A percentile compares a stretch with the other conserved stretches of the same genome.
Evolutionary conservation across 2,329 filamentous ascomycete species (phyloP).

Genomic region (Calonectria fujianensis): DNA sequence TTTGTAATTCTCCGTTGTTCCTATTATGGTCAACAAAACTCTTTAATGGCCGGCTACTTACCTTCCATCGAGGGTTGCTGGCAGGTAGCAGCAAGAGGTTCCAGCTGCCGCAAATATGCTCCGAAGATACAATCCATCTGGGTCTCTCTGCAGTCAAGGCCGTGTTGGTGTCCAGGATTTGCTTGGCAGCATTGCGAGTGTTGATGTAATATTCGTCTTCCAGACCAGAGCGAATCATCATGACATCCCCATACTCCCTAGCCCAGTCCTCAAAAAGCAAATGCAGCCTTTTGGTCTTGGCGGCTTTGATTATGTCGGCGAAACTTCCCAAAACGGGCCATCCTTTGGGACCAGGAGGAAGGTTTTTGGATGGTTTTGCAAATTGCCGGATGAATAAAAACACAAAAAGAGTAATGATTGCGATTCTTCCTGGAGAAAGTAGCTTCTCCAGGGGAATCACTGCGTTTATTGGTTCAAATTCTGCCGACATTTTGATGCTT

Average conservation of each 20-base stretch:
- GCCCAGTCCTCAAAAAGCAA: constrained; percentile 27
- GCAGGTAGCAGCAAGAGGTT: constrained; percentile 27
- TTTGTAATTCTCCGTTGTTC: constrained; percentile 27
- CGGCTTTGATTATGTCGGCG: constrained; percentile 4
- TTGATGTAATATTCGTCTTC: constrained; percentile 32
- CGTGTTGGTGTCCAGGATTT: constrained; percentile 28
- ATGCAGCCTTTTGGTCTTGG: constrained; percentile 17
- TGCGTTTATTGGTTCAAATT: background rate
- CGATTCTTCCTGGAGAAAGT: background rate
- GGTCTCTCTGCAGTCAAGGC: constrained; percentile 19
- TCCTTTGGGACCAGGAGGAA: constrained; percentile 27
- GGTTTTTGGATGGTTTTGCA: constrained; percentile 14
- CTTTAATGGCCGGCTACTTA: background rate
- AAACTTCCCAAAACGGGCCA: constrained; percentile 27
- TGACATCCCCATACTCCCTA: constrained; percentile 24
- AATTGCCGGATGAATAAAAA: background rate
- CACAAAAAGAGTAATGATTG: background rate
- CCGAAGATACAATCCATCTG: constrained; percentile 30
- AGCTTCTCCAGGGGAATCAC: background rate
- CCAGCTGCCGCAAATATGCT: constrained; percentile 29
- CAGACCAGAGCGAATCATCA: constrained; percentile 19
- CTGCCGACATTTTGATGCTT: background rate
- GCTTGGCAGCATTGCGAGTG: constrained; percentile 12
- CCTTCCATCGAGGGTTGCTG: constrained; percentile 26
- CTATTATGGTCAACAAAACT: background rate